Conservation (phyloP, 1,139 yeast genomes). For the Sugiyamaella xylanicola region DNA sequence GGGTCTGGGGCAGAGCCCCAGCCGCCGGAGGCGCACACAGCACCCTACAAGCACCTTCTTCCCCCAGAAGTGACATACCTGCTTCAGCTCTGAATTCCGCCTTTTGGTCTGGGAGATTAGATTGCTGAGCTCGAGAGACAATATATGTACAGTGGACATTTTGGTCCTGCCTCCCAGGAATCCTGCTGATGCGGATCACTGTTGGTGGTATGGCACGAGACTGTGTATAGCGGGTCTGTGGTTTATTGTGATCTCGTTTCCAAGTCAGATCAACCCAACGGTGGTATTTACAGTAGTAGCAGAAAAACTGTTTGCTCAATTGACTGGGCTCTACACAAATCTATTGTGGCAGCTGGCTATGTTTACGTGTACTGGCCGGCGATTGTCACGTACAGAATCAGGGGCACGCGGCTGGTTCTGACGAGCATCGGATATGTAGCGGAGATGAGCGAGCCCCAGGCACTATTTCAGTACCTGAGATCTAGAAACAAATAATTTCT, state of each 20-base stretch:
- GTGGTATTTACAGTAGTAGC: background rate
- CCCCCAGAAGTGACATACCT: no score
- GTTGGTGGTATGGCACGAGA: no score
- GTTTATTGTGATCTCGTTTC: no score
- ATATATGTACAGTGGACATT: conserved; percentile 34
- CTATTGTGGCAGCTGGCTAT: background rate
- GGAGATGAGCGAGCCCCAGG: no score
- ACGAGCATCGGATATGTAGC: no score
- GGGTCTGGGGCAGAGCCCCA: background rate
- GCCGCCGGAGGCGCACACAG: background rate
- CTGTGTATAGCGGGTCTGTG: no score
- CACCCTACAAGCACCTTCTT: background rate
- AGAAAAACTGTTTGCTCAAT: background rate
- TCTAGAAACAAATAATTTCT: no score
- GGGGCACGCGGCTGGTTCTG: background rate
- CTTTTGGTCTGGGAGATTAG: conserved; percentile 72
- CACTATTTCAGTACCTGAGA: no score
- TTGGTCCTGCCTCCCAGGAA: no score
- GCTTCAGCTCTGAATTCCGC: conserved; percentile 64
- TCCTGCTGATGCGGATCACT: no score
- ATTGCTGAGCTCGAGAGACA: conserved; percentile 54
- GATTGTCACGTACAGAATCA: background rate
- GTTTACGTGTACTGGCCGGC: background rate
- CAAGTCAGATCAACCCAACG: background rate
- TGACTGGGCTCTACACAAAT: background rate